Evolutionary conservation across 768 basidiomycete genomes (phyloP).

Genomic region (Mycena floridula): DNA sequence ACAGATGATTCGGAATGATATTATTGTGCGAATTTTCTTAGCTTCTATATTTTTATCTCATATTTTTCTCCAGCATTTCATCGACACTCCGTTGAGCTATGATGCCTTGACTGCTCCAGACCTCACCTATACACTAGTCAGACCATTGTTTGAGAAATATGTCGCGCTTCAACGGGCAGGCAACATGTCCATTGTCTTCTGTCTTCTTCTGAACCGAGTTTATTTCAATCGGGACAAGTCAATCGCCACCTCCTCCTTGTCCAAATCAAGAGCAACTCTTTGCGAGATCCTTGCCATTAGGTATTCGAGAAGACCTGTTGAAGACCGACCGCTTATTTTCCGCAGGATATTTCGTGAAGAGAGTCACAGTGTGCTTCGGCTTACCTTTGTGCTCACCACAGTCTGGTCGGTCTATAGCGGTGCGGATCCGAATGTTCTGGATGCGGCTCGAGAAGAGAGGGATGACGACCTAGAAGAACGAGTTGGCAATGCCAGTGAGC

Average conservation of each 20-base stretch:
- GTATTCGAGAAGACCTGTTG: too few relatives aligned
- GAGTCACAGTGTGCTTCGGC: conserved; percentile 59
- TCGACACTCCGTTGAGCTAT: conserved; percentile 80
- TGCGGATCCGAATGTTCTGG: conserved; percentile 53
- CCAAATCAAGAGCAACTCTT: conserved; percentile 67
- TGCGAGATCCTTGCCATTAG: conserved; percentile 90
- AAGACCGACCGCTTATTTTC: too few relatives aligned
- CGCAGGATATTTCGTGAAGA: conserved; percentile 70
- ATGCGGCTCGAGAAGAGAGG: conserved; percentile 53
- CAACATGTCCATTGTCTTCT: conserved; percentile 84
- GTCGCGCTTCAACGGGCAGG: conserved; percentile 58
- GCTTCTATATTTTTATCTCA: conserved; percentile 26
- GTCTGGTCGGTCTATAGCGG: conserved; percentile 79
- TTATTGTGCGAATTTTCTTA: conserved; percentile 36
- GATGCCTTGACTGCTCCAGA: conserved; percentile 83
- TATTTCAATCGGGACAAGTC: conserved; percentile 79
- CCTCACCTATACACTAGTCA: conserved; percentile 84
- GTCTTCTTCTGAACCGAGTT: conserved; percentile 80
- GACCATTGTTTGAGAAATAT: conserved; percentile 87
- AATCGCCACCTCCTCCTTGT: conserved; percentile 63
- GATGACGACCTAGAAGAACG: conserved; percentile 71
- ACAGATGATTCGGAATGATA: conserved; percentile 70
- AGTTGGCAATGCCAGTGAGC: conserved; percentile 90
- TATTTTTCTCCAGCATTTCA: too few relatives aligned
- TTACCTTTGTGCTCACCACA: conserved; percentile 68